A percentile compares a stretch with the other conserved stretches of the same genome.
These are phyloP conservation scores for Kodamaea neixiangensis DNA, from an alignment of 805 yeast species.

Conservation along the genomic window DNA sequence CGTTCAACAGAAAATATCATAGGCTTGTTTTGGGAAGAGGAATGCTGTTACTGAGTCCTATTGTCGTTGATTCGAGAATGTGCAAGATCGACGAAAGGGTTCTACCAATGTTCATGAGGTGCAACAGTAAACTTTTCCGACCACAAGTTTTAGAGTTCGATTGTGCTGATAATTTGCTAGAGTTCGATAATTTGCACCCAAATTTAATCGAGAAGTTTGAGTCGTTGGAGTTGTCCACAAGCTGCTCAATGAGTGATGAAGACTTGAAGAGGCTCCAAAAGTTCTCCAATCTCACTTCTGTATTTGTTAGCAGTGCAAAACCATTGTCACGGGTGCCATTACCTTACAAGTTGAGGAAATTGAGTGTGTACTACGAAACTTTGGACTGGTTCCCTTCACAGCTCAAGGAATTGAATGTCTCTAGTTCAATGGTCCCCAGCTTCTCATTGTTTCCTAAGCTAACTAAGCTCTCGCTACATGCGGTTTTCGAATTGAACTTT, in stretches of 20 bases:
- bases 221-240: background rate
- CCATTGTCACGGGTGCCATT: constrained; percentile 1
- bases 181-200: constrained; percentile 3
- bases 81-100: background rate
- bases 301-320: background rate
- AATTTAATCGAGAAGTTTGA: background rate
- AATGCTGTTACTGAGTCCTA: background rate
- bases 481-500: background rate
- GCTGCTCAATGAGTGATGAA: background rate
- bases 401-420: background rate
- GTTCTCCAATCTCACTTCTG: background rate
- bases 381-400: background rate
- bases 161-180: background rate
- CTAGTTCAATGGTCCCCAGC: background rate
- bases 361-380: background rate
- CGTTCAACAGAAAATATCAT: background rate
- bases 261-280: background rate
- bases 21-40: background rate
- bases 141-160: background rate
- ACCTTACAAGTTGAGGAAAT: background rate
- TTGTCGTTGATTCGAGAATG: background rate
- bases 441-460: background rate
- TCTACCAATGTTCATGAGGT: background rate
- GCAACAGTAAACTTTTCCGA: background rate
- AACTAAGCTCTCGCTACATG: background rate